Base-by-base conservation (phyloP, 116 monocot genomes). In the Dioscorea cayenensis region DNA sequence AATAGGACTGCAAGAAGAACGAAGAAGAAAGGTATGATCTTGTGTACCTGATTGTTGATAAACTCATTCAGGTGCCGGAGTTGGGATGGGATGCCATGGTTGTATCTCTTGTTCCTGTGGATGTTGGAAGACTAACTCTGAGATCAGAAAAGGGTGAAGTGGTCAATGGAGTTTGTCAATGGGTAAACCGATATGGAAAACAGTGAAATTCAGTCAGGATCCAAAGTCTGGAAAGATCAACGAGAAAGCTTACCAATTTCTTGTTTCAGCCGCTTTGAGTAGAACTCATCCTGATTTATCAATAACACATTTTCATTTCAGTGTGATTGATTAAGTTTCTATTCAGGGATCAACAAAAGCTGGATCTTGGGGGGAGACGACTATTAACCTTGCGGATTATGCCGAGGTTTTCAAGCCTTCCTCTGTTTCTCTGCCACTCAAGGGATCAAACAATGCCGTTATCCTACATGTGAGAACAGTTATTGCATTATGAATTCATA, bases 181-280 rank as follows among this genome's bases (percentile, higher is more conserved):
- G 92, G 92, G 66, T 66, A 90, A 75, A 65, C 80, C 96, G 8
- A 49, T 96, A 9, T 84, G 73, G 65, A 90, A 92, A 51, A 84
- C 80, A 3, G 84, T 84, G 32, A 96, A 81, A 66, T 77, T 92
- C 51, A 70, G 37, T 14, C 76, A 72, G 68, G 92, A 92, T 71
- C 64, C 87, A 4, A 95, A 92, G 67, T 80, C 87, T 5, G 89
- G 92, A 69, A 89, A 77, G 83, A 80, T 87, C 76, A 73, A 77
- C 75, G 88, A 88, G 65, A 96, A 88, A 75, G 52, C 74, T 27
- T 96, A 96, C 81, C 82, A 84, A 29, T 84, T 96, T 65, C 55
- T 84, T 43, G 71, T 92, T 27, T 90, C 90, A 1, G 78, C 86
- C 1, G 66, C 76, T 20, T 90, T 96, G 77, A 22, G 66, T 16